Conservation (phyloP, 371 early-diverging fungal genomes). For the Rhizomucor miehei region DNA sequence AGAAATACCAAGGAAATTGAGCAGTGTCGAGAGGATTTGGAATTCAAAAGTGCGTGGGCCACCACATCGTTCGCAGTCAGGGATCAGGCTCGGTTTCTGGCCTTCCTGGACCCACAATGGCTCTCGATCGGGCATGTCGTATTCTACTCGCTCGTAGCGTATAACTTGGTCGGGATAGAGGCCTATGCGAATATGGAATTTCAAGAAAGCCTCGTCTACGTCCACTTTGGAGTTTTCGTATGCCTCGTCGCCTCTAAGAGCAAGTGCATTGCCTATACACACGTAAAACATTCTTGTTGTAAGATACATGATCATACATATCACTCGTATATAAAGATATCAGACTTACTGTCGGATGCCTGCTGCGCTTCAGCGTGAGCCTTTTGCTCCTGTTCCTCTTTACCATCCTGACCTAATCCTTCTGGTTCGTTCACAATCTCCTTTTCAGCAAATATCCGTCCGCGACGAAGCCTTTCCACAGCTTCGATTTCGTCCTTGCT, state of each 20-base stretch:
- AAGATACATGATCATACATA: not conserved
- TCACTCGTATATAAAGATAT: not conserved
- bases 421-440: slow-evolving; percentile 81
- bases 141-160: slow-evolving; percentile 76
- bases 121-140: slow-evolving; percentile 53
- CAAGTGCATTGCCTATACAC: slow-evolving; percentile 24
- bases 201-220: slow-evolving; percentile 89
- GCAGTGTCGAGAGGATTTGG: slow-evolving; percentile 77
- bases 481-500: slow-evolving; percentile 13
- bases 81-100: slow-evolving; percentile 65
- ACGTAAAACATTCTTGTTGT: not conserved
- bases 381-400: slow-evolving; percentile 48
- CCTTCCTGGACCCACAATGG: slow-evolving; percentile 83
- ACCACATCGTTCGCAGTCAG: slow-evolving; percentile 76
- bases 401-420: slow-evolving; percentile 38
- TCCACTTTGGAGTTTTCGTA: slow-evolving; percentile 77
- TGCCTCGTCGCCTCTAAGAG: slow-evolving; percentile 64
- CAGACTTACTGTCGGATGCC: not conserved
- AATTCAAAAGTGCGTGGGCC: slow-evolving; percentile 85
- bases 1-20: slow-evolving; percentile 79
- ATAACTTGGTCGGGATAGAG: slow-evolving; percentile 85
- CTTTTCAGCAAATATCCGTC: slow-evolving; percentile 61
- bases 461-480: slow-evolving; percentile 19
- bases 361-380: slow-evolving; percentile 38
- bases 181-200: slow-evolving; percentile 85